These are phyloP conservation scores for Yamadazyma trypodendri DNA, from an alignment of 1,139 yeast species.

Conservation along the genomic window DNA sequence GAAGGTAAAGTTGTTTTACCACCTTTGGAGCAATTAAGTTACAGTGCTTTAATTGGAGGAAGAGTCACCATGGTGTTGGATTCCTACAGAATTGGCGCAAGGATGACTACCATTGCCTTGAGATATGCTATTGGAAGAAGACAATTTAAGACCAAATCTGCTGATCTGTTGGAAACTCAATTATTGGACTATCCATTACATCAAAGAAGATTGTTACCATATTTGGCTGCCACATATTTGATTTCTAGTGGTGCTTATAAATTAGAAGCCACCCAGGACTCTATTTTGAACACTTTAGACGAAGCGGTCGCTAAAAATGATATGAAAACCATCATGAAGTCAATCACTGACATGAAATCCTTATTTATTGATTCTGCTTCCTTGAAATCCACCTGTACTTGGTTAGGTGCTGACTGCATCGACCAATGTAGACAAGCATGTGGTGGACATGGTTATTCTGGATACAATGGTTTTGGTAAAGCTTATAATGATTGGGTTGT, in stretches of 20 bases:
- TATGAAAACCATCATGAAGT: conserved; percentile 39
- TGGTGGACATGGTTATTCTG: conserved; percentile 95
- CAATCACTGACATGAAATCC: conserved; percentile 68
- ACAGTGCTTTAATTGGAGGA: conserved; percentile 84
- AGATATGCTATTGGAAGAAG: conserved; percentile 89
- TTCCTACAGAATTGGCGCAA: conserved; percentile 76
- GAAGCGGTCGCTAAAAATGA: conserved; percentile 47
- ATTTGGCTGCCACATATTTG: conserved; percentile 76
- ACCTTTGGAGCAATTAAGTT: conserved; percentile 83
- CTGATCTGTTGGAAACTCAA: conserved; percentile 48
- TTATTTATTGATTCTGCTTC: conserved; percentile 86
- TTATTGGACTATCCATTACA: conserved; percentile 82
- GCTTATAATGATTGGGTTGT: conserved; percentile 92
- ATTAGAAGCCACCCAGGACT: conserved; percentile 53
- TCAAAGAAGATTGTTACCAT: conserved; percentile 82
- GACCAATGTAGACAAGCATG: conserved; percentile 94
- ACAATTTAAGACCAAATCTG: conserved; percentile 60
- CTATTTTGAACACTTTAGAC: conserved; percentile 56
- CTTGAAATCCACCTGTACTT: conserved; percentile 83
- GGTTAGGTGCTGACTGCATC: conserved; percentile 77
- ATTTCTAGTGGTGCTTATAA: conserved; percentile 73
- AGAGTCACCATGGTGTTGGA: conserved; percentile 88
- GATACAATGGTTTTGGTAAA: conserved; percentile 87
- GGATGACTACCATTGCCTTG: conserved; percentile 79
- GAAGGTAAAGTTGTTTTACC: conserved; percentile 72